Percentiles rank a stretch among this genome's conserved stretches.
Evolutionary conservation across 257 asterid species (phyloP).

Genomic region (Solanum habrochaites): DNA sequence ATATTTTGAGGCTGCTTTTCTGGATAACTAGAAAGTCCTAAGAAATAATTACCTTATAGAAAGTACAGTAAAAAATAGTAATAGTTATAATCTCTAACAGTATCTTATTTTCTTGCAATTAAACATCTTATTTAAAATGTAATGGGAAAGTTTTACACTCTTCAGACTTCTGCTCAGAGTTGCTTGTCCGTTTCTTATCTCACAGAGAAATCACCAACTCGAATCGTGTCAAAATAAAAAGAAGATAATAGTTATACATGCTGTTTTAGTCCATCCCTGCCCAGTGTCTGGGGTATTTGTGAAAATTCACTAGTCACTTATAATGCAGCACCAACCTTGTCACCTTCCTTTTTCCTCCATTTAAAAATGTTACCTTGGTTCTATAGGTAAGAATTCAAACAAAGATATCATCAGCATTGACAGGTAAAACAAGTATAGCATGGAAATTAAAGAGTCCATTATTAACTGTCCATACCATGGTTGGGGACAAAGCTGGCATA

Average conservation of each 20-base stretch:
- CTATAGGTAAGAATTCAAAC: constrained; percentile 29
- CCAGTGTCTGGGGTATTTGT: neutral
- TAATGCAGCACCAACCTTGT: constrained; percentile 52
- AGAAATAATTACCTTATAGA: neutral
- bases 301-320: constrained; percentile 1
- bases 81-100: neutral
- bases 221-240: constrained; percentile 51
- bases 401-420: constrained; percentile 7
- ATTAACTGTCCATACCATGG: constrained; percentile 57
- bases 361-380: constrained; percentile 83
- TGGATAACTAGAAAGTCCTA: neutral
- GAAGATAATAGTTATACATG: neutral
- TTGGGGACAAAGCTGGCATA: constrained; percentile 98
- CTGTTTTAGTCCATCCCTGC: neutral
- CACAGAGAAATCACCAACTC: constrained; percentile 96
- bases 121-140: neutral
- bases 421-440: neutral
- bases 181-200: constrained; percentile 97
- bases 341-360: constrained; percentile 95
- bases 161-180: constrained; percentile 94
- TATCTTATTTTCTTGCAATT: constrained; percentile 2
- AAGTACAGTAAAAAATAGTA: neutral
- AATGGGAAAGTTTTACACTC: constrained; percentile 62
- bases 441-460: neutral
- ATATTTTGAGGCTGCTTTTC: neutral